phyloP scores from a whole-genome alignment of 2,329 filamentous ascomycete genomes.

The Metarhizium rileyi region DNA sequence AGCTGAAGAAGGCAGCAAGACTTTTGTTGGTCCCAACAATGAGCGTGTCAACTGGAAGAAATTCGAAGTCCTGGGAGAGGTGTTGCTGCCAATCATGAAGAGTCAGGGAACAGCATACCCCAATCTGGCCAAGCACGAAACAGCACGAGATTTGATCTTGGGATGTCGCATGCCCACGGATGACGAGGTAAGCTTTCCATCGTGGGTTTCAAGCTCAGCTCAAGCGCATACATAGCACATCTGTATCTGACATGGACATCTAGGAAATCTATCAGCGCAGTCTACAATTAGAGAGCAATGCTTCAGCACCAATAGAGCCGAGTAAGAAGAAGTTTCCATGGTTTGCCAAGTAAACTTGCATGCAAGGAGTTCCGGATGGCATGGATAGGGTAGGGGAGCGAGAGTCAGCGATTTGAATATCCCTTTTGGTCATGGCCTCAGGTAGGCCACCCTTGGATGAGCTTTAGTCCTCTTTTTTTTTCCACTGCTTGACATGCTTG shows the following conservation, averaged over 20 bases:
- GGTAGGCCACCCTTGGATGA: conserved; percentile 2
- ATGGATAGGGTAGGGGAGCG: conserved; percentile 2
- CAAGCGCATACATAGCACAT: no score
- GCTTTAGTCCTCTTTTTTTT: conserved; percentile 1
- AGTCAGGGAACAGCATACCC: conserved; percentile 81
- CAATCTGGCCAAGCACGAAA: conserved; percentile 58
- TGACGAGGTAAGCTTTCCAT: conserved; percentile 61
- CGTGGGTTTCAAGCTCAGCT: background rate
- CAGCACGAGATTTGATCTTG: conserved; percentile 64
- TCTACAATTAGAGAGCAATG: conserved; percentile 44
- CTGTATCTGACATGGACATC: background rate
- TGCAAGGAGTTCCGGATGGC: conserved; percentile 17
- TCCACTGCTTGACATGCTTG: background rate
- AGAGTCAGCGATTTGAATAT: conserved; percentile 4
- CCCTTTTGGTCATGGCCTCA: conserved; percentile 4
- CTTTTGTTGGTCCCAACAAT: conserved; percentile 65
- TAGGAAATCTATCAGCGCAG: conserved; percentile 58
- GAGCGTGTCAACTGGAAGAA: conserved; percentile 95
- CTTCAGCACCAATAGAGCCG: conserved; percentile 34
- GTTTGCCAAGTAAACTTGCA: conserved; percentile 41
- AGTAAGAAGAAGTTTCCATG: conserved; percentile 58
- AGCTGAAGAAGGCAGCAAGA: conserved; percentile 85
- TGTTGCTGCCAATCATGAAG: conserved; percentile 81
- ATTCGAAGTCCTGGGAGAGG: conserved; percentile 91
- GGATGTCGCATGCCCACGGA: conserved; percentile 75